phyloP scores from a whole-genome alignment of 2,329 filamentous ascomycete genomes.

The Lasiodiplodia hormozganensis region DNA sequence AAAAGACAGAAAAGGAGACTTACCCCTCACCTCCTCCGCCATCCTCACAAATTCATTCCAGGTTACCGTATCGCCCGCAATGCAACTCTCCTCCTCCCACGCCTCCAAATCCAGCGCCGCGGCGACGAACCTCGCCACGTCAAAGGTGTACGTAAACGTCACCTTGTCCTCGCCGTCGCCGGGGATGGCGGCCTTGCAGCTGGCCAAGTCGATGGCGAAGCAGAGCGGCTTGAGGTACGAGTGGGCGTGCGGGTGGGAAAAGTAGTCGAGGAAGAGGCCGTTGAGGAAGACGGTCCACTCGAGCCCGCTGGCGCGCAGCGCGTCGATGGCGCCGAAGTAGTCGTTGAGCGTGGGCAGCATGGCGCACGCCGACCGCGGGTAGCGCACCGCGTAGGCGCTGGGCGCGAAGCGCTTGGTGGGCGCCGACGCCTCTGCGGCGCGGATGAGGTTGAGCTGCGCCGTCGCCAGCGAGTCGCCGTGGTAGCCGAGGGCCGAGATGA shows the following conservation, averaged over 20 bases:
- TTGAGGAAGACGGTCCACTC: conserved; percentile 39
- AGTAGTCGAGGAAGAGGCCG: conserved; percentile 43
- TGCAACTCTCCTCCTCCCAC: conserved; percentile 48
- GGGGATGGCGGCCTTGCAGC: conserved; percentile 53
- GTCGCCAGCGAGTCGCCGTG: conserved; percentile 38
- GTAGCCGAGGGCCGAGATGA: conserved; percentile 53
- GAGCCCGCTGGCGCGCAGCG: conserved; percentile 35
- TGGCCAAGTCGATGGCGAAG: conserved; percentile 31
- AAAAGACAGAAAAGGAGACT: neutral
- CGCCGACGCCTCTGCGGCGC: conserved; percentile 50
- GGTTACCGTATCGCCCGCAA: conserved; percentile 32
- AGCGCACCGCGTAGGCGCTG: conserved; percentile 48
- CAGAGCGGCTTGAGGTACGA: conserved; percentile 34
- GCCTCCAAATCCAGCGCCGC: conserved; percentile 49
- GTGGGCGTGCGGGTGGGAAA: conserved; percentile 36
- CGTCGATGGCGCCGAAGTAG: conserved; percentile 29
- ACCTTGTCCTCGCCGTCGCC: conserved; percentile 55
- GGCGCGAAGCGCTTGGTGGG: conserved; percentile 52
- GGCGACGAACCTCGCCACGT: conserved; percentile 57
- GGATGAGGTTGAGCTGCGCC: conserved; percentile 52
- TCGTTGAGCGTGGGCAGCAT: neutral
- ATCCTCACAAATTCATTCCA: conserved; percentile 32
- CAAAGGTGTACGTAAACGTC: conserved; percentile 57
- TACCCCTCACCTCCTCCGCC: conserved; percentile 27
- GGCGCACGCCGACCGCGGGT: conserved; percentile 8